Conservation (phyloP, 345 rosid genomes). For the Aegle marmelos region DNA sequence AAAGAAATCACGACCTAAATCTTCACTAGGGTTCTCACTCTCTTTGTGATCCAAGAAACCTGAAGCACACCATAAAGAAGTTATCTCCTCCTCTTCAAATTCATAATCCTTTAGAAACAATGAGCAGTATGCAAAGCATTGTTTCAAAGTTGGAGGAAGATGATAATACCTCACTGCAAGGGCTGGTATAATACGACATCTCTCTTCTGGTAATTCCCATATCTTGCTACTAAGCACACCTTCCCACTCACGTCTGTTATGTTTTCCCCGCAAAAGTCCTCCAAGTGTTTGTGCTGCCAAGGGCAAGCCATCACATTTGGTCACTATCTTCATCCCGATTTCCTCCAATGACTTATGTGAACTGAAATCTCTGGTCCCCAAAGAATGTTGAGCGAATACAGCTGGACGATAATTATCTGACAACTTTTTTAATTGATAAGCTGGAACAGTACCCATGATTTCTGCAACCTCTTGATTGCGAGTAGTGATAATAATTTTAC, state of each 20-base stretch:
- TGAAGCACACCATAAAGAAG: neutral
- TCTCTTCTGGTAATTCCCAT: neutral
- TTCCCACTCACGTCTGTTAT: rapidly evolving
- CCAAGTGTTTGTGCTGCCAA: neutral
- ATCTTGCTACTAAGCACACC: neutral
- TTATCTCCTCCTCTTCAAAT: constrained; percentile 1
- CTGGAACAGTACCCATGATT: too few relatives aligned
- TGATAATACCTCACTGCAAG: neutral
- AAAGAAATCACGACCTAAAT: neutral
- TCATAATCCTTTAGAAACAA: constrained; percentile 11
- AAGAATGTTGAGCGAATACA: neutral
- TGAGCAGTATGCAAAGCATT: constrained; percentile 7
- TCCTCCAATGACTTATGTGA: neutral
- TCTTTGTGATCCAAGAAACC: neutral
- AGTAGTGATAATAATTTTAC: too few relatives aligned
- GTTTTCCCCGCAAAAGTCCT: neutral
- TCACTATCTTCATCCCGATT: neutral
- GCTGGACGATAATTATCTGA: too few relatives aligned
- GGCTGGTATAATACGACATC: neutral
- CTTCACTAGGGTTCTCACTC: neutral
- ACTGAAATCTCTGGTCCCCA: neutral
- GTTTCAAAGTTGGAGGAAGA: neutral
- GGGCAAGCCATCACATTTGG: neutral
- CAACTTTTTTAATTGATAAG: too few relatives aligned
- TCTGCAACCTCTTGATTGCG: too few relatives aligned